phyloP scores from a whole-genome alignment of 2,329 filamentous ascomycete species.

The Beauveria scarabaeidicola region DNA sequence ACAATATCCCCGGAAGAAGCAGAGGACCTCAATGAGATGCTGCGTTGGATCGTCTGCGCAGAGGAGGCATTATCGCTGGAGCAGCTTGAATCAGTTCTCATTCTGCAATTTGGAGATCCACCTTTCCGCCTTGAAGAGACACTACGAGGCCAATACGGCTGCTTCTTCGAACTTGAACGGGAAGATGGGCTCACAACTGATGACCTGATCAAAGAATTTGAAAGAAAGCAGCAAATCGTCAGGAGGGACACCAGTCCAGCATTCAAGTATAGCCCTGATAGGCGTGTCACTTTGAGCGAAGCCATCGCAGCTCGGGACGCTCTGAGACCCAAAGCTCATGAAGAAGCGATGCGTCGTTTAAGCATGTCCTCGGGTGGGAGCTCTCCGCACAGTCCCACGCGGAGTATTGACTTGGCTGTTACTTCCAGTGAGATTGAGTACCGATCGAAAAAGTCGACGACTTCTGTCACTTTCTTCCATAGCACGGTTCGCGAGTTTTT shows the following conservation, averaged over 20 bases:
- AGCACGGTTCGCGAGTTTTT: slow-evolving; percentile 32
- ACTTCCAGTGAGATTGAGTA: slow-evolving; percentile 28
- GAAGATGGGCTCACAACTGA: slow-evolving; percentile 36
- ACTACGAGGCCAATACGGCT: slow-evolving; percentile 35
- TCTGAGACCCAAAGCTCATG: not conserved
- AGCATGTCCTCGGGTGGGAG: slow-evolving; percentile 15
- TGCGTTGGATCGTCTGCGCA: slow-evolving; percentile 38
- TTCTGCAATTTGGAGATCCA: slow-evolving; percentile 33
- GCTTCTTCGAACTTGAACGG: slow-evolving; percentile 37
- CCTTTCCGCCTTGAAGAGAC: slow-evolving; percentile 34
- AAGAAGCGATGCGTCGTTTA: not conserved
- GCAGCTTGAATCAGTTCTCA: slow-evolving; percentile 34
- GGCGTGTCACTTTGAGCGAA: not conserved
- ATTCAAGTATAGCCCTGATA: not conserved
- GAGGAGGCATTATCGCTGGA: slow-evolving; percentile 34
- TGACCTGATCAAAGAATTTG: slow-evolving; percentile 31
- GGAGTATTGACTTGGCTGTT: slow-evolving; percentile 23
- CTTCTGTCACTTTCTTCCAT: slow-evolving; percentile 32
- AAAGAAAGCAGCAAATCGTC: slow-evolving; percentile 20
- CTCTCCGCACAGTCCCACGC: slow-evolving; percentile 18
- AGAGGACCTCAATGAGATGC: slow-evolving; percentile 36
- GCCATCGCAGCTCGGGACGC: not conserved
- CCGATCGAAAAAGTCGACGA: slow-evolving; percentile 33
- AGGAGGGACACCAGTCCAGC: not conserved
- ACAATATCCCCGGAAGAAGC: slow-evolving; percentile 31